Evolutionary conservation across 805 yeast species (phyloP), one percentile per base, ranked within the genome.

Genomic region (Danielia reshetovae): DNA sequence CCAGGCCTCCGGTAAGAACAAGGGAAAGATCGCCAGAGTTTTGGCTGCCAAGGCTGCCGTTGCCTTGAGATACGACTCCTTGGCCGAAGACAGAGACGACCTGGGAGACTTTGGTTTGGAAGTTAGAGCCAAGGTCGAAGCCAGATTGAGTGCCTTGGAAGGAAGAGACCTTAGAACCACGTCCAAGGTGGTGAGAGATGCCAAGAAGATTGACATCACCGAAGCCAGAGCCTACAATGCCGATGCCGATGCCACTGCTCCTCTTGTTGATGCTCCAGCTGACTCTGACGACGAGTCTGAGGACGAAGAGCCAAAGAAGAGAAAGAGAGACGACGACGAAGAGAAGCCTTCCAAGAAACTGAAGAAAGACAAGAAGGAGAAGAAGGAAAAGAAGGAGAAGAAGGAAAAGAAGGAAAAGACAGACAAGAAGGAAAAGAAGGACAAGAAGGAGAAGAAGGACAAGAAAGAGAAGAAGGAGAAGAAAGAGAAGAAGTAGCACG

Each of bases 1-100:
- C 48, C 96, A 90, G 74, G 98, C 98, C 39, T 76, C 95, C 33
- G 7, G 9, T 19, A 19, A 93, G 74, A 93, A 93, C 75, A 93
- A 93, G 76, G 98, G 98, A 72, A 93, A 89, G 74, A 87, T 93
- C 61, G 97, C 98, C 39, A 83, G 98, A 73, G 96, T 93, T 50
- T 77, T 93, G 46, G 98, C 98, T 52, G 97, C 97, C 40, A 93
- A 93, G 73, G 95, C 97, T 49, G 95, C 98, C 36, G 94, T 93
- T 54, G 85, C 96, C 43, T 73, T 90, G 52, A 85, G 98, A 74
- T 90, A 85, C 63, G 98, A 93, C 70, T 95, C 97, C 21, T 73
- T 93, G 43, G 83, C 97, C 46, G 98, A 93, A 72, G 97, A 93
- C 54, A 80, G 97, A 66, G 95, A 87, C 52, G 97, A 93, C 57